Evolutionary conservation across 306 rosid species (phyloP), one percentile per base, ranked within the genome.

Genomic region (Potentilla sterilis): DNA sequence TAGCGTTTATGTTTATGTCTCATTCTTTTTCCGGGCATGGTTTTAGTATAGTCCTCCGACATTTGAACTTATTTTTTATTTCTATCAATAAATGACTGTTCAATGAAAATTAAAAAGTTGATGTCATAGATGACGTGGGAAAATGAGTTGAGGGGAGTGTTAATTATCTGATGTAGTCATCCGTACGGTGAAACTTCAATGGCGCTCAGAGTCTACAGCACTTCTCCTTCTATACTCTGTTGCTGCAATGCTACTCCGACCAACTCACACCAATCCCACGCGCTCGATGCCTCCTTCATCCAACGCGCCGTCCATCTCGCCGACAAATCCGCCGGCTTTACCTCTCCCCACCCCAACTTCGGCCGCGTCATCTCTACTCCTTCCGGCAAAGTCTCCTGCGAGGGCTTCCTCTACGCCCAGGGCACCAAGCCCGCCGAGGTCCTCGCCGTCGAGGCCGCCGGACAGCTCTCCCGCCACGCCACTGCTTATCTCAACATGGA

Each of bases 401-500:
- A 92, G 82, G 98, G 93, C 5, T 90, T 79, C 85, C 97, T 95
- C 52, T 95, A 87, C 46, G 97, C 97, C 0, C 96, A 92, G 85
- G 98, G 98, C 8, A 87, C 98, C 73, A 81, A 78, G 35, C 72
- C 97, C 4, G 98, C 98, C 14, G 97, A 95, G 80, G 83, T 90
- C 40, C 90, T 84, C 70, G 98, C 98, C 21, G 83, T 87, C 21
- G 90, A 75, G 43, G 82, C 93, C 0, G 97, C 97, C 32, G 90
- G 87, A 0, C 83, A 79, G 14, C 51, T 4, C 38, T 82, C 88
- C 69, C 81, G 87, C 35, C 80, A 87, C 10, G 82, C 92, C 72
- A 90, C 93, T 2, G 97, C 97, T 2, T 92, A 90, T 77, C 87
- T 95, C 37, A 95, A 95, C 75, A 70, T 95, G 97, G 98, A 95